Conservation (phyloP, 73 alveolate species). For the Tetrahymena elliotti region DNA sequence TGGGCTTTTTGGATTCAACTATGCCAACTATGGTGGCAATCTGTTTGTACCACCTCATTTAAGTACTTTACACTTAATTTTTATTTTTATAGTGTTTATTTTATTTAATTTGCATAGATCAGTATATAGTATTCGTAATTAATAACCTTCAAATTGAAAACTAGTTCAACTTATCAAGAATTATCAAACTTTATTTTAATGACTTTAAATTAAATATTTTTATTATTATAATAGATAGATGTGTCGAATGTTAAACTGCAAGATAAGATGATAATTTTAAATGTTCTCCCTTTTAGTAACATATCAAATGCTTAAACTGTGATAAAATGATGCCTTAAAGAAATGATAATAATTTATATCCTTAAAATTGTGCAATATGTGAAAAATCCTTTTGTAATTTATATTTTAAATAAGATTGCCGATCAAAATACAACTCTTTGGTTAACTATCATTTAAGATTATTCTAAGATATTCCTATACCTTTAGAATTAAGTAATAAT, state of each 20-base stretch:
- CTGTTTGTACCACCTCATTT: not conserved
- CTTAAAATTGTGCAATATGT: not conserved
- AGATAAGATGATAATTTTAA: not conserved
- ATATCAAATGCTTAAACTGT: not conserved
- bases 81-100: not conserved
- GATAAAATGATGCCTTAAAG: not conserved
- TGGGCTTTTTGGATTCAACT: not conserved
- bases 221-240: not conserved
- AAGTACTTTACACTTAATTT: not conserved
- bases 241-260: not conserved
- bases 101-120: not conserved
- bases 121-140: not conserved
- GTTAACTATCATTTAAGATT: not conserved
- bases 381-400: not conserved
- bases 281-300: not conserved
- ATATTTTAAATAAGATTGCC: not conserved
- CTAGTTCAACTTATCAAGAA: too few species aligned
- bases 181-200: not conserved
- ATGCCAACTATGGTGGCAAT: too few species aligned
- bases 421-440: not conserved
- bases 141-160: not conserved
- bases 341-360: not conserved
- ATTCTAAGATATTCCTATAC: not conserved
- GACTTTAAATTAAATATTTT: not conserved
- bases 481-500: not conserved